Evolutionary conservation across 306 rosid genomes (phyloP), one percentile per base, ranked within the genome.

Genomic region (Trichosanthes cucumerina): DNA sequence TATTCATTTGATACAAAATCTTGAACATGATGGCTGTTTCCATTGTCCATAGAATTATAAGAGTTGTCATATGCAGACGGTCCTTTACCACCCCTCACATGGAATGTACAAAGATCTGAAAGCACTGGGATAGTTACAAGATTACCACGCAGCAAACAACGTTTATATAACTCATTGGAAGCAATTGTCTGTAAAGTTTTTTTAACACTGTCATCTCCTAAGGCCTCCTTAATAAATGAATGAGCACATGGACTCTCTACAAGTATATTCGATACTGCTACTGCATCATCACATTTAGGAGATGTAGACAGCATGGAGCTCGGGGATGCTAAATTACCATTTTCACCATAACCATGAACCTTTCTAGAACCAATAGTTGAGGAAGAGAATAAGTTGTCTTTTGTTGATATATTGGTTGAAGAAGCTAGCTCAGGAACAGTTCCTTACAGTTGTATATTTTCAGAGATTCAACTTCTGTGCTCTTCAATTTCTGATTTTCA

Each of bases 61-160:
- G 66, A 83, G 79, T 76, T 79, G 79, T 79, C 53, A 62, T 75
- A 33, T 80, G n/a, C 69, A 46, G 81, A 77, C 36, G 44, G 75
- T 56, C 58, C 85, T 84, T 81, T 86, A 78, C 91, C 91, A 59
- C 87, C 88, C 60, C 76, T 56, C 41, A 94, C 96, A 59, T 50
- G 88, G 80, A 92, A 88, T 79, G 84, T 46, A 76, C 86, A 90
- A 59, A 81, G 21, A 73, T 88, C 89, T 47, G 96, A 89, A 82
- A 90, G 81, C 80, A 88, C 80, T 38, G 91, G 91, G 33, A 92
- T 71, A 28, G 75, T 79, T 60, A 94, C 90, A 81, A 90, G 77
- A 86, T 94, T 94, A 82, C 97, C 96, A 11, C 58, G 81, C 63
- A 92, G 90, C 78, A 94, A 79, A 80, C 80, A 76, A 19, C 91